Evolutionary conservation across 768 basidiomycete species (phyloP).

Genomic region (Mycena capillaripes): DNA sequence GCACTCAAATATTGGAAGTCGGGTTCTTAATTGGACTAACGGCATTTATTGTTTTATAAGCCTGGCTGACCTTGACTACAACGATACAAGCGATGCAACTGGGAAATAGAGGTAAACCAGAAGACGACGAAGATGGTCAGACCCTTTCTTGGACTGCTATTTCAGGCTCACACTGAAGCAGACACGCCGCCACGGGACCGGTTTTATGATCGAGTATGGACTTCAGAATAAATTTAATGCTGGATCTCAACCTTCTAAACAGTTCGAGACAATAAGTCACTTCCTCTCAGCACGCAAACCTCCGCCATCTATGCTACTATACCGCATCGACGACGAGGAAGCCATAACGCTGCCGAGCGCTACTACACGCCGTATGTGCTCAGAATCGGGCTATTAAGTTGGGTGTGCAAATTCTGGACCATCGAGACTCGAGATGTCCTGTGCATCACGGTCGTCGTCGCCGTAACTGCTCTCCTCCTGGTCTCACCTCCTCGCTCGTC

Average conservation of each 20-base stretch:
- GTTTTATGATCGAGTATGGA: constrained; percentile 75
- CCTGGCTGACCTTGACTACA: constrained; percentile 92
- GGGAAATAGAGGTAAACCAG: constrained; percentile 86
- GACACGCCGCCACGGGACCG: constrained; percentile 83
- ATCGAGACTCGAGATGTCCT: too few species aligned
- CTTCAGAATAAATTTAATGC: background rate
- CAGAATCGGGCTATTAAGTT: too few species aligned
- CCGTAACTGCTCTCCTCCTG: too few species aligned
- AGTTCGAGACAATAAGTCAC: constrained; percentile 86
- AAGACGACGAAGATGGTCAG: constrained; percentile 87
- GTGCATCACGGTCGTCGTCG: too few species aligned
- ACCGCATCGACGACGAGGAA: constrained; percentile 84
- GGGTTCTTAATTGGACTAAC: background rate
- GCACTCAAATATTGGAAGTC: constrained; percentile 87
- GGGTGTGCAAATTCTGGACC: too few species aligned
- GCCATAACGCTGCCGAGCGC: constrained; percentile 76
- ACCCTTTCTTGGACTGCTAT: constrained; percentile 10
- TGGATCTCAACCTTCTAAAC: background rate
- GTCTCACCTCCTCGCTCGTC: too few species aligned
- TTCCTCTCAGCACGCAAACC: constrained; percentile 82
- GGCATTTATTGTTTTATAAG: constrained; percentile 54
- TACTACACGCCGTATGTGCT: constrained; percentile 71
- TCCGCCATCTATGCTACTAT: constrained; percentile 85
- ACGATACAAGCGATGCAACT: constrained; percentile 91
- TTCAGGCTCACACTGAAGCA: constrained; percentile 42